phyloP scores from a whole-genome alignment of 2,329 filamentous ascomycete species.

The Iodosphaeria phyllophila region DNA sequence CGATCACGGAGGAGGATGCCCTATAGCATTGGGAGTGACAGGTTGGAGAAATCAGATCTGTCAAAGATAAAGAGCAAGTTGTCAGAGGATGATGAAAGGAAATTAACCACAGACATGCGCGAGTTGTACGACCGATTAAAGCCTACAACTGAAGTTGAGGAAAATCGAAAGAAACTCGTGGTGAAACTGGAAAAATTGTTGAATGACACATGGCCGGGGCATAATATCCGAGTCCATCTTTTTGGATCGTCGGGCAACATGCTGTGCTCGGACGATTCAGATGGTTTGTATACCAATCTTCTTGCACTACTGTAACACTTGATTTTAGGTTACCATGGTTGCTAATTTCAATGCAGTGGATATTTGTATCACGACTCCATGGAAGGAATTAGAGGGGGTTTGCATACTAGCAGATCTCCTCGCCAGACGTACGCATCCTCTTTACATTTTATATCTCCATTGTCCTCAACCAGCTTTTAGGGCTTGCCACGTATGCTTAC shows the following conservation, averaged over 20 bases:
- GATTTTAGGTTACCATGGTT: not conserved
- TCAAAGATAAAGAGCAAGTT: slow-evolving; percentile 55
- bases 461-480: not conserved
- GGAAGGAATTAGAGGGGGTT: slow-evolving; percentile 73
- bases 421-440: slow-evolving; percentile 49
- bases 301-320: not conserved
- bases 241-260: slow-evolving; percentile 98
- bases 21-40: slow-evolving; percentile 73
- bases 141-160: slow-evolving; percentile 63
- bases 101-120: slow-evolving; percentile 65
- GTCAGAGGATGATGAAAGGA: slow-evolving; percentile 52
- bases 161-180: slow-evolving; percentile 58
- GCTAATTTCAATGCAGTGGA: slow-evolving; percentile 43
- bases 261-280: slow-evolving; percentile 86
- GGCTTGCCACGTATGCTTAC: slow-evolving; percentile 14
- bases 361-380: slow-evolving; percentile 87
- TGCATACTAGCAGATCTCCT: slow-evolving; percentile 80
- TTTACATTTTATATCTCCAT: not conserved
- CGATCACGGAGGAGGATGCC: slow-evolving; percentile 74
- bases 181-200: slow-evolving; percentile 74
- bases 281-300: slow-evolving; percentile 43
- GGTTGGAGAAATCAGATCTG: slow-evolving; percentile 51
- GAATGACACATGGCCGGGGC: slow-evolving; percentile 79
- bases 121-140: slow-evolving; percentile 71
- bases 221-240: slow-evolving; percentile 75